Evolutionary conservation across 2,329 filamentous ascomycete species (phyloP), one percentile per base, ranked within the genome.

Genomic region (Pseudocercospora pini-densiflorae): DNA sequence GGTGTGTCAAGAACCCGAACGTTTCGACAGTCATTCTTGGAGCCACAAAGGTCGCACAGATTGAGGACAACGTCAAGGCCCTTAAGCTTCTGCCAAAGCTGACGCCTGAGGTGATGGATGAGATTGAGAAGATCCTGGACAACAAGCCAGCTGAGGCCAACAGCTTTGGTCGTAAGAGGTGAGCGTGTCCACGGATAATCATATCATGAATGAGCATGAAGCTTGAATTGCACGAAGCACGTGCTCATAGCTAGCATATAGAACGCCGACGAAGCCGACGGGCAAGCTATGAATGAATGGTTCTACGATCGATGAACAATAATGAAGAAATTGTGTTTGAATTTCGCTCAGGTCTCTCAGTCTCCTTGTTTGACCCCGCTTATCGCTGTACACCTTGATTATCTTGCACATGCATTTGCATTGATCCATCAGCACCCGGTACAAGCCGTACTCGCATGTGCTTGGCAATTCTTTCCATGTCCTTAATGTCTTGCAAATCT

Each of bases 1-100:
- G 87, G 87, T 75, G 73, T 57, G 80, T 86, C 29, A 87, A 85
- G 78, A 89, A 89, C 75, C 79, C 82, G 33, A 85, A 88, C 65
- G 87, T 89, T 61, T 65, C 62, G 70, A 85, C 83, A 0, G 85
- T 87, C 71, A 88, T 88, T 61, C 80, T 86, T 8, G 85, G 86
- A 51, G 83, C 82, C 3, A 83, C 81, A 21, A 84, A 84, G 75
- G 78, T 81, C 24, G 47, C 69, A 1, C 83, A 85, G 75, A 80
- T 85, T 62, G 78, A 80, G 65, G 82, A 84, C 76, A 84, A 84
- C 75, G 79, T 78, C 73, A 81, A 80, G 70, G 81, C 82, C 2
- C 65, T 84, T 61, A 77, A 81, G 74, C 70, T 84, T 21, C 51
- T 79, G 14, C 71, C 74, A 9, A 79, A 79, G 73, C 59, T 80